Evolutionary conservation across 2,329 filamentous ascomycete genomes (phyloP).

Genomic region (Coleophoma cylindrospora): DNA sequence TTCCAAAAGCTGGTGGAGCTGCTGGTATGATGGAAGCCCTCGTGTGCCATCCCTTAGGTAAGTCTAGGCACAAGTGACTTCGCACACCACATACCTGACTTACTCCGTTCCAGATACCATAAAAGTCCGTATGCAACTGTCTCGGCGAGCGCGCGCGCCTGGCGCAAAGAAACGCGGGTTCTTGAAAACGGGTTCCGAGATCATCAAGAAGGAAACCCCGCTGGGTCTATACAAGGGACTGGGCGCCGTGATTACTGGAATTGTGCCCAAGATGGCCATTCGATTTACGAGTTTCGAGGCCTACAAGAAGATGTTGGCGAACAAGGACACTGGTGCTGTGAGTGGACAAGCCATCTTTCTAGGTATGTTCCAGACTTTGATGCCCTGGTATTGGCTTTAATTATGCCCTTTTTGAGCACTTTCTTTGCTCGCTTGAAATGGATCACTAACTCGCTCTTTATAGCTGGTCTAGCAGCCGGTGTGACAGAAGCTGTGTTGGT

Average conservation of each 20-base stretch:
- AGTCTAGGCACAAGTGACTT: constrained; percentile 14
- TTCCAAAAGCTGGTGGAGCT: constrained; percentile 74
- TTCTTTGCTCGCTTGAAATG: not conserved
- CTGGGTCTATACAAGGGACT: constrained; percentile 95
- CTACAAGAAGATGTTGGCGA: constrained; percentile 81
- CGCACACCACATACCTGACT: too few relatives aligned
- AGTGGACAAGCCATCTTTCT: constrained; percentile 69
- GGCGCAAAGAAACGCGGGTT: constrained; percentile 85
- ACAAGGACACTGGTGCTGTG: constrained; percentile 61
- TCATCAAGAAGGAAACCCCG: constrained; percentile 84
- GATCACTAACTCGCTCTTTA: not conserved
- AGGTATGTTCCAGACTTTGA: constrained; percentile 45
- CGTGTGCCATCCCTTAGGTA: constrained; percentile 88
- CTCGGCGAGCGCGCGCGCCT: constrained; percentile 73
- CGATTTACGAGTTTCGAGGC: constrained; percentile 95
- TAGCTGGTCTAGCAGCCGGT: constrained; percentile 84
- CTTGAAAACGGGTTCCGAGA: constrained; percentile 77
- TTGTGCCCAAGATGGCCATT: constrained; percentile 99
- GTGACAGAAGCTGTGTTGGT: constrained; percentile 95
- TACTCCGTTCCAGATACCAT: constrained; percentile 65
- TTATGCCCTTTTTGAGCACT: not conserved
- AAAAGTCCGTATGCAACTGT: constrained; percentile 99
- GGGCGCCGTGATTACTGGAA: constrained; percentile 93
- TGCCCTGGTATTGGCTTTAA: not conserved
- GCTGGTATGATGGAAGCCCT: constrained; percentile 99